Evolutionary conservation across 129 eudicot genomes (phyloP).

Genomic region (Deinandra increscens): DNA sequence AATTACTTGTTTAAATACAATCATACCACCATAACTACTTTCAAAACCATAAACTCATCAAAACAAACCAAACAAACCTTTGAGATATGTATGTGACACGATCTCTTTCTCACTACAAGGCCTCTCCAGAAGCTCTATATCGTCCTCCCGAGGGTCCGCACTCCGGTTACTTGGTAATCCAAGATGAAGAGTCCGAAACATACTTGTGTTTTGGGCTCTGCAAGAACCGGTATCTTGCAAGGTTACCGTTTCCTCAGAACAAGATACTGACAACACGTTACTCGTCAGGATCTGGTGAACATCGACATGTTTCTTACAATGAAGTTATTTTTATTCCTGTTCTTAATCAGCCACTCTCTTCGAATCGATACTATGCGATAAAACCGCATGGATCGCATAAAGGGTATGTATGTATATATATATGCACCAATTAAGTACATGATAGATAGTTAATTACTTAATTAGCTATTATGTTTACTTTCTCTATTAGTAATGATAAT

Average conservation of each 20-base stretch:
- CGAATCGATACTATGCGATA: conserved; percentile 60
- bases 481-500: no score
- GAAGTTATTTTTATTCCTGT: no score
- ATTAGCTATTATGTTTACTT: no score
- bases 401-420: no score
- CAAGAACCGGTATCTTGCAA: conserved; percentile 34
- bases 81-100: conserved; percentile 60
- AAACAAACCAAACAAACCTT: not conserved
- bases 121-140: conserved; percentile 41
- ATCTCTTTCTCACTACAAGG: conserved; percentile 43
- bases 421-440: no score
- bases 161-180: conserved; percentile 30
- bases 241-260: conserved; percentile 69
- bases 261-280: no score
- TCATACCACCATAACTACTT: not conserved
- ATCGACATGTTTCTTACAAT: no score
- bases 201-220: conserved; percentile 57
- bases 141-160: conserved; percentile 68
- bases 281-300: no score
- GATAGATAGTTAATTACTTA: no score
- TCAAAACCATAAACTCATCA: not conserved
- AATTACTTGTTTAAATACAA: conserved; percentile 6
- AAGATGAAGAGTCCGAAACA: conserved; percentile 44
- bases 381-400: conserved; percentile 47
- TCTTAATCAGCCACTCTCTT: no score